Evolutionary conservation across 495 filamentous ascomycete genomes (phyloP).

Genomic region (Clohesyomyces aquaticus): DNA sequence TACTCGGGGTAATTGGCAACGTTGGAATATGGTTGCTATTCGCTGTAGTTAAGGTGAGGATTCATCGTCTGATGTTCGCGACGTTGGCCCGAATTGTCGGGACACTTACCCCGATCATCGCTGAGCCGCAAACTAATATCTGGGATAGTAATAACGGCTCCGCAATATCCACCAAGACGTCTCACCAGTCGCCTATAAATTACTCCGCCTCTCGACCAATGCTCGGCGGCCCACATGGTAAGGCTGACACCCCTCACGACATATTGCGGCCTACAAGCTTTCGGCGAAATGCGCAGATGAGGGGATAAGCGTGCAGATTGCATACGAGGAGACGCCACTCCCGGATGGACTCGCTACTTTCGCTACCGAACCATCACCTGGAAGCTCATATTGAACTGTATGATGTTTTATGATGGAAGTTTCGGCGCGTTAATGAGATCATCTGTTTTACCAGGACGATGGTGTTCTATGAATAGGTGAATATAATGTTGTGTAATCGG

Average conservation of each 20-base stretch:
- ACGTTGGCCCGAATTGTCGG: constrained; percentile 5
- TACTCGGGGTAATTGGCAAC: not conserved
- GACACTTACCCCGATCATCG: constrained; percentile 14
- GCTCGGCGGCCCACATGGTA: constrained; percentile 7
- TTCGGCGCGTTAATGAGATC: constrained; percentile 8
- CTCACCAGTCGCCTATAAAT: constrained; percentile 15
- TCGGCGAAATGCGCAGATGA: constrained; percentile 3
- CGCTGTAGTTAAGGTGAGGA: not conserved
- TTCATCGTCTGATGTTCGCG: constrained; percentile 7
- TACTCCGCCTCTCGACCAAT: constrained; percentile 11
- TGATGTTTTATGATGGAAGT: constrained; percentile 22
- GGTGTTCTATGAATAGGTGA: constrained; percentile 21
- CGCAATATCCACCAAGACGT: constrained; percentile 27
- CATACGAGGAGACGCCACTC: constrained; percentile 27
- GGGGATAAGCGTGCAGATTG: constrained; percentile 12
- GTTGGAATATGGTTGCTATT: not conserved
- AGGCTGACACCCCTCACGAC: constrained; percentile 31
- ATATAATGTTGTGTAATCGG: constrained; percentile 8
- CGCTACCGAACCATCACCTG: constrained; percentile 20
- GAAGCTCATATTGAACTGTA: constrained; percentile 4
- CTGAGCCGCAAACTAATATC: constrained; percentile 32
- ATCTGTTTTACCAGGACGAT: constrained; percentile 8
- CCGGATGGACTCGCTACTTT: constrained; percentile 11
- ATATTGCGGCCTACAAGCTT: constrained; percentile 16
- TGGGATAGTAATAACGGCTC: constrained; percentile 22